Evolutionary conservation across 2,329 filamentous ascomycete species (phyloP).

Genomic region (Trichoderma atroviride): DNA sequence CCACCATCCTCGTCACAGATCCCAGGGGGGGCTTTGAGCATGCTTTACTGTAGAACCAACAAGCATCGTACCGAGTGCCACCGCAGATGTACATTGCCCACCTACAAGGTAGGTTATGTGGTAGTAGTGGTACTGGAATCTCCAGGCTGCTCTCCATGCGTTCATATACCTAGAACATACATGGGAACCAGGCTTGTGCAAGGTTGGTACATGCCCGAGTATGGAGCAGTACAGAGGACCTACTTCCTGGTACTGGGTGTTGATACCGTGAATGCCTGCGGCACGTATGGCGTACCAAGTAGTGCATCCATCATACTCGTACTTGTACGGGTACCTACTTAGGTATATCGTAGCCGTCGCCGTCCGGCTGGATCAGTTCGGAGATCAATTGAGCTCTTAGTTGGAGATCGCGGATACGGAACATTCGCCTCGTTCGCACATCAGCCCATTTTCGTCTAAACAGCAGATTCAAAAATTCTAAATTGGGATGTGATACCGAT

Average conservation of each 20-base stretch:
- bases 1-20: slow-evolving; percentile 24
- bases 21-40: slow-evolving; percentile 6
- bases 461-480: not conserved
- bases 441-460: not conserved
- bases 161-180: not conserved
- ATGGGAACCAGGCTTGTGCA: not conserved
- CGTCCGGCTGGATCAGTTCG: slow-evolving; percentile 6
- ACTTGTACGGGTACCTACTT: not conserved
- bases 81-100: not conserved
- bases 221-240: not conserved
- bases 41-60: not conserved
- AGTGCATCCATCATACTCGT: not conserved
- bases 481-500: not conserved
- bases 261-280: not conserved
- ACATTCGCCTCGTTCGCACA: not conserved
- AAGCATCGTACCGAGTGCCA: not conserved
- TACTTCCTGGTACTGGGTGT: not conserved
- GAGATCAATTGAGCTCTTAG: slow-evolving; percentile 6
- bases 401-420: not conserved
- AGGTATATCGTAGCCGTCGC: not conserved
- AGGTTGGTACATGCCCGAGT: not conserved
- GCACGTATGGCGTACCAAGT: not conserved
- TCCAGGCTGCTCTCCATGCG: not conserved
- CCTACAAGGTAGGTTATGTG: not conserved
- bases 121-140: not conserved